These are phyloP conservation scores for Castanea crenata DNA, from an alignment of 306 rosid species.

Conservation along the genomic window DNA sequence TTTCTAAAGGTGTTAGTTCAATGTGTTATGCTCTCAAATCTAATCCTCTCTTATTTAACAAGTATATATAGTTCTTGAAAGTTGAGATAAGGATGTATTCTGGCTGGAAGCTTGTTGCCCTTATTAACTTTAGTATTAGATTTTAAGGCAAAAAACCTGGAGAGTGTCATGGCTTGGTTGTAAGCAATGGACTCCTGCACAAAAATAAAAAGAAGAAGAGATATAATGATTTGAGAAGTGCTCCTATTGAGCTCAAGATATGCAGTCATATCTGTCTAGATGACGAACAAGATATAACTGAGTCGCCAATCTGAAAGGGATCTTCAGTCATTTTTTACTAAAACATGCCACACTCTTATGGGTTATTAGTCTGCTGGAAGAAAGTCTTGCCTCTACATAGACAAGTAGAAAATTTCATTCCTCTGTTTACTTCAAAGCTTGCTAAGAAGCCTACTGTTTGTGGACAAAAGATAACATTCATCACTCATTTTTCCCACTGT, in stretches of 20 bases:
- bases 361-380: background rate
- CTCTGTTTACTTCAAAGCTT: background rate
- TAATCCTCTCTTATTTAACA: background rate
- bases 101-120: background rate
- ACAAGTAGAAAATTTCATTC: background rate
- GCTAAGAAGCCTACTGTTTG: background rate
- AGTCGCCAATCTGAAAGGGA: background rate
- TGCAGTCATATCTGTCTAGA: background rate
- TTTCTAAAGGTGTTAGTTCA: slow-evolving; percentile 61
- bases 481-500: background rate
- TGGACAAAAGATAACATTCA: background rate
- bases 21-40: slow-evolving; percentile 3
- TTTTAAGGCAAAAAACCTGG: background rate
- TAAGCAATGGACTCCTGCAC: background rate
- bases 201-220: background rate
- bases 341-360: background rate
- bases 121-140: background rate
- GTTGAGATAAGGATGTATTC: background rate
- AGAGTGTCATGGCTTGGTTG: background rate
- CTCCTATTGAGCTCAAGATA: background rate
- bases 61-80: background rate
- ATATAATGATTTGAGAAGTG: background rate
- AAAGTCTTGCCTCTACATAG: background rate
- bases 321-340: background rate
- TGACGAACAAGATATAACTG: background rate